Conservation (phyloP, 2,329 filamentous ascomycete species). For the Ophiosphaerella narmari region DNA sequence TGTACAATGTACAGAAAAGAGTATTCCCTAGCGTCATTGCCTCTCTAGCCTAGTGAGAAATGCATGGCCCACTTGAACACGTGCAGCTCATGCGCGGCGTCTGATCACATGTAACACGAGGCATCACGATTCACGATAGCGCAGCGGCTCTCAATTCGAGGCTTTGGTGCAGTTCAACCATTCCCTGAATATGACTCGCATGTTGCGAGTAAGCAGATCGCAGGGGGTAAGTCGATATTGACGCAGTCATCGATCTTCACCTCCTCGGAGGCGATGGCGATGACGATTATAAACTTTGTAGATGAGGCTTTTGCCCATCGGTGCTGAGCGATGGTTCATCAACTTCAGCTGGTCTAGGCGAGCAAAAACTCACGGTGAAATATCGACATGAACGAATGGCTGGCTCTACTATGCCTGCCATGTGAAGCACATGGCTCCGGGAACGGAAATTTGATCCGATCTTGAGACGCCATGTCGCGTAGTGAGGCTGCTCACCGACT, state of each 20-base stretch:
- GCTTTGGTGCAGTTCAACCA: too few relatives aligned
- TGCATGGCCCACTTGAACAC: not conserved
- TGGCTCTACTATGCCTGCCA: slow-evolving; percentile 10
- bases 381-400: slow-evolving; percentile 6
- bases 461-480: slow-evolving; percentile 11
- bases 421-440: slow-evolving; percentile 5
- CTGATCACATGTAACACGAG: slow-evolving; percentile 8
- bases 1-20: too few relatives aligned
- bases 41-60: too few relatives aligned
- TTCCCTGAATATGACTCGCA: not conserved
- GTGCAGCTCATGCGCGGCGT: not conserved
- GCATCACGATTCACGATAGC: not conserved
- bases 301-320: not conserved
- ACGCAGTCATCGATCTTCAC: not conserved
- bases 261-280: too few relatives aligned
- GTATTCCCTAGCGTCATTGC: too few relatives aligned
- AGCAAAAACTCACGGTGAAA: not conserved
- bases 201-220: not conserved
- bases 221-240: not conserved
- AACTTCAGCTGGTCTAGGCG: not conserved
- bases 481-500: slow-evolving; percentile 29
- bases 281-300: not conserved
- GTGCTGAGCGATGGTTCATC: not conserved
- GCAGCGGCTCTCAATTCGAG: slow-evolving; percentile 2
- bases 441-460: slow-evolving; percentile 2